phyloP scores from a whole-genome alignment of 148 eudicot genomes.

The Agrostemma githago region DNA sequence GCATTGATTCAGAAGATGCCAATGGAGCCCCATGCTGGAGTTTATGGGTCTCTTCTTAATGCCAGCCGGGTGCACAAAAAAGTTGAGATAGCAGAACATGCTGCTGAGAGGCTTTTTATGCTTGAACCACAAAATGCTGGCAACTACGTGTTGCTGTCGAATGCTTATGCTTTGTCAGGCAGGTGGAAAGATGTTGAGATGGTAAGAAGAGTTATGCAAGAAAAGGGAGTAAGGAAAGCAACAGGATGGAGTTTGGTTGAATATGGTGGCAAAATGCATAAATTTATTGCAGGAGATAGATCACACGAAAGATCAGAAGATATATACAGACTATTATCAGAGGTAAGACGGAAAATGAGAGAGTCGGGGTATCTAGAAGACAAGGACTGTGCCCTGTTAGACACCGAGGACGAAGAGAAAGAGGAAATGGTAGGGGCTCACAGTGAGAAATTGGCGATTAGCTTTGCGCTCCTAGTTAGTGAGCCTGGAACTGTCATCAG shows the following conservation, averaged over 20 bases:
- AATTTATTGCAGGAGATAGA: slow-evolving; percentile 51
- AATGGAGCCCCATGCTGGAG: slow-evolving; percentile 52
- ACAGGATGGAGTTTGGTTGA: slow-evolving; percentile 66
- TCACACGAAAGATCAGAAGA: slow-evolving; percentile 43
- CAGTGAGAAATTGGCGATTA: slow-evolving; percentile 66
- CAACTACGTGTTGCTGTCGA: slow-evolving; percentile 54
- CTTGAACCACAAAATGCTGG: slow-evolving; percentile 65
- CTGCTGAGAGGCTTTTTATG: slow-evolving; percentile 57
- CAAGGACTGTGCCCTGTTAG: slow-evolving; percentile 45
- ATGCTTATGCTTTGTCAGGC: slow-evolving; percentile 48
- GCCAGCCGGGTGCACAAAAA: slow-evolving; percentile 56
- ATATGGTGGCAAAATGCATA: slow-evolving; percentile 48
- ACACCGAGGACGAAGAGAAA: slow-evolving; percentile 68
- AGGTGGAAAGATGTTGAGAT: slow-evolving; percentile 60
- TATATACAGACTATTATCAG: slow-evolving; percentile 38
- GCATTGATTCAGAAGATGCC: slow-evolving; percentile 48
- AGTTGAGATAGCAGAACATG: slow-evolving; percentile 54
- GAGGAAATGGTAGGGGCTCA: slow-evolving; percentile 66
- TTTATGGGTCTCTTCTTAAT: slow-evolving; percentile 63
- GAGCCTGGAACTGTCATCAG: slow-evolving; percentile 44
- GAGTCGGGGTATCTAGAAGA: slow-evolving; percentile 49
- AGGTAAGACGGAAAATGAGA: slow-evolving; percentile 41
- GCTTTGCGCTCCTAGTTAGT: slow-evolving; percentile 59
- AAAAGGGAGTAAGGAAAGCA: slow-evolving; percentile 44
- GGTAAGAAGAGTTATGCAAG: slow-evolving; percentile 40